Evolutionary conservation across 441 rosid species (phyloP), one percentile per base, ranked within the genome.

Genomic region (Aquilaria agallochum): DNA sequence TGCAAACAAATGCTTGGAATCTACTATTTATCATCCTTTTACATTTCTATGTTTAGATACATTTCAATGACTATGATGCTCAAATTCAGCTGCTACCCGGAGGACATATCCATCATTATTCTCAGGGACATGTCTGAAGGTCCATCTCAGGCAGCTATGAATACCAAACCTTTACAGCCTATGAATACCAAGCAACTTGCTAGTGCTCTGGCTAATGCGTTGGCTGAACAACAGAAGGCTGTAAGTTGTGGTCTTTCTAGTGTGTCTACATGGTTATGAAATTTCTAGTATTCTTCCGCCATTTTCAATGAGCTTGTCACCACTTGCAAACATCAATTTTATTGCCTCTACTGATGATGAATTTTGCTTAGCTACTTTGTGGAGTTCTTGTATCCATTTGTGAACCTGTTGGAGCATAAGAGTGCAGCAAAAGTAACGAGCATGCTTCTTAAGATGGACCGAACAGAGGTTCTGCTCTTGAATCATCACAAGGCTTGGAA

Each of bases 381-480:
- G 40, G 85, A 80, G 69, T 64, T 68, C 58, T 66, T 78, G 0
- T 80, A 78, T 71, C 85, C 83, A 47, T 72, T 78, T 50, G 85
- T 80, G 58, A 73, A 78, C 14, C 77, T 68, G 67, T 61, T 83
- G 72, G 85, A 83, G 73, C 83, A 74, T 15, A 82, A 80, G 5
- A 76, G 74, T 20, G 80, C 85, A 1, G 82, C 83, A 2, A 83
- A 83, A 66, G 88, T 83, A 57, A 83, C 88, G 0, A 82, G 83
- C 32, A 83, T 80, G 88, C 85, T 80, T 68, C 66, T 83, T 33
- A 85, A 83, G 68, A 80, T 80, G 88, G 88, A 80, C 53, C 82
- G 78, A 73, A 76, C 85, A 0, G 82, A 78, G 60, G 83, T 79
- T n/a, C 44, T 82, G 67, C 87, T 77, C 63, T 67, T 82, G 83